phyloP scores from a whole-genome alignment of 768 basidiomycete species.

The Leucocoprinus sp. region DNA sequence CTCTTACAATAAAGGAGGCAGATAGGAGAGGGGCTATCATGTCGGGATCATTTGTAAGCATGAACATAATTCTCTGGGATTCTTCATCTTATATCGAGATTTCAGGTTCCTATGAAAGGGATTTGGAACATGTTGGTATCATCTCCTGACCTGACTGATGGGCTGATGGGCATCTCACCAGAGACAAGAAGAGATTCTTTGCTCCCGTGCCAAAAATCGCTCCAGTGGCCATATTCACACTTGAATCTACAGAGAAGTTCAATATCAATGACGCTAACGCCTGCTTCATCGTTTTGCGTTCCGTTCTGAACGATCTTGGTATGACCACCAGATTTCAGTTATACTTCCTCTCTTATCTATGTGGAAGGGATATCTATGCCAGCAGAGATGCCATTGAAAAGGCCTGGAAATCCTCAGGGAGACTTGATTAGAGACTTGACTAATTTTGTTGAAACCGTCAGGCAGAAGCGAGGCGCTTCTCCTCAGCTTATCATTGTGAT shows the following conservation, averaged over 20 bases:
- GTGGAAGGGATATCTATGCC: slow-evolving; percentile 43
- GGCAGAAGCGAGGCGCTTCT: slow-evolving; percentile 24
- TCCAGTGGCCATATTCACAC: slow-evolving; percentile 59
- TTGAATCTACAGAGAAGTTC: slow-evolving; percentile 49
- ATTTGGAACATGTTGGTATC: slow-evolving; percentile 70
- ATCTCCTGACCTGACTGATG: slow-evolving; percentile 18
- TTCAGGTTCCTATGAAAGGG: slow-evolving; percentile 52
- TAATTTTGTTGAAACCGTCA: slow-evolving; percentile 42
- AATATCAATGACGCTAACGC: slow-evolving; percentile 29
- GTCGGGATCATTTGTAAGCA: slow-evolving; percentile 32
- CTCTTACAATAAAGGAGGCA: slow-evolving; percentile 46
- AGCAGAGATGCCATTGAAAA: not conserved
- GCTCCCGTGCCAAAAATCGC: slow-evolving; percentile 38
- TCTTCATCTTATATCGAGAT: slow-evolving; percentile 10
- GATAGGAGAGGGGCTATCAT: slow-evolving; percentile 38
- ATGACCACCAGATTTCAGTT: slow-evolving; percentile 21
- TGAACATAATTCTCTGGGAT: not conserved
- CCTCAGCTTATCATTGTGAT: slow-evolving; percentile 58
- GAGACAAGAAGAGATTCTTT: slow-evolving; percentile 64
- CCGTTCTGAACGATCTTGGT: slow-evolving; percentile 39
- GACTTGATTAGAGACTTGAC: slow-evolving; percentile 26
- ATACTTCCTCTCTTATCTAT: slow-evolving; percentile 27
- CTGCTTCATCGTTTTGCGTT: slow-evolving; percentile 42
- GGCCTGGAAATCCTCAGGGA: slow-evolving; percentile 11
- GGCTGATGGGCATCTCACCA: slow-evolving; percentile 33